A percentile compares a stretch with the other conserved stretches of the same genome.
phyloP scores from a whole-genome alignment of 1,284 basidiomycete species.

The Leccinum olivaceoglutinosum region DNA sequence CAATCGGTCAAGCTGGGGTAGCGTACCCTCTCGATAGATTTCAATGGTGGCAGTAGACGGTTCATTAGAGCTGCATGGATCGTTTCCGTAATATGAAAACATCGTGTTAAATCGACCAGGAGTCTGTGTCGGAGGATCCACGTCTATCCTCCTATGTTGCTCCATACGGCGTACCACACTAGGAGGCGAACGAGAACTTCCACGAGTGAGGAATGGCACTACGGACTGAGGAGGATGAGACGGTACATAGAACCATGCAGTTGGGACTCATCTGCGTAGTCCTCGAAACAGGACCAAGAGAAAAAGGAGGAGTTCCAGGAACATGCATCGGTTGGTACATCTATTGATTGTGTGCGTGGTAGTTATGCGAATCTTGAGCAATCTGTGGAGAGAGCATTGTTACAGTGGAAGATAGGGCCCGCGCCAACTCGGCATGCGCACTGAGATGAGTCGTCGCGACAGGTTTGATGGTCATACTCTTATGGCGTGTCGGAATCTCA shows the following conservation, averaged over 20 bases:
- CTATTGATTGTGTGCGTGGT: constrained; percentile 31
- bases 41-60: constrained; percentile 5
- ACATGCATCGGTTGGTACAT: constrained; percentile 30
- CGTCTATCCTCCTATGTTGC: constrained; percentile 36
- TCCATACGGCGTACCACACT: constrained; percentile 16
- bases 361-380: constrained; percentile 30
- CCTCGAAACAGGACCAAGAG: constrained; percentile 5
- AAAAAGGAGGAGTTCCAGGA: constrained; percentile 18
- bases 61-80: constrained; percentile 7
- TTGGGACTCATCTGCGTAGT: constrained; percentile 5
- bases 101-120: constrained; percentile 39
- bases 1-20: constrained; percentile 12
- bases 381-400: constrained; percentile 24
- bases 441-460: constrained; percentile 15
- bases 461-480: constrained; percentile 29
- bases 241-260: constrained; percentile 17
- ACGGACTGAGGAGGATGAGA: constrained; percentile 8
- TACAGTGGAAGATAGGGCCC: constrained; percentile 28
- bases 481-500: constrained; percentile 26
- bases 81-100: constrained; percentile 20
- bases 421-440: constrained; percentile 20
- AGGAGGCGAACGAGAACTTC: constrained; percentile 8
- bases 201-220: constrained; percentile 12
- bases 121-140: constrained; percentile 34
- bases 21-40: constrained; percentile 12